These are phyloP conservation scores for Moesziomyces sp. DNA, from an alignment of 1,284 basidiomycete species.

Conservation along the genomic window DNA sequence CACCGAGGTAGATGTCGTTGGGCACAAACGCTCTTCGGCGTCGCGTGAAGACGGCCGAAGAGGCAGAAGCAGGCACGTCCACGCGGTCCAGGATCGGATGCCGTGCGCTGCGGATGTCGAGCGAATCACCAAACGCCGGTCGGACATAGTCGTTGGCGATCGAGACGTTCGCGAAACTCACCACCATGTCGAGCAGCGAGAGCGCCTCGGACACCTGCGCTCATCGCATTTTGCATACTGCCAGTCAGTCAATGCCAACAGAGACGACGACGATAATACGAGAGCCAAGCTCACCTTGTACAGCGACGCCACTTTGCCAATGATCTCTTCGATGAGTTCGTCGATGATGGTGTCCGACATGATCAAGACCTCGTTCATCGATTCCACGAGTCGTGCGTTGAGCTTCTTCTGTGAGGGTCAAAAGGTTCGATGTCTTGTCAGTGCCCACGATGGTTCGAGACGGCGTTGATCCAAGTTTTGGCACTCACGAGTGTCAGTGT, in stretches of 20 bases:
- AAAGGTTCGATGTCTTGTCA: not conserved
- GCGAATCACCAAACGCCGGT: constrained; percentile 48
- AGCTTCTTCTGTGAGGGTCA: constrained; percentile 74
- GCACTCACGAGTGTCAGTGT: constrained; percentile 73
- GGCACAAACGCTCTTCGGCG: constrained; percentile 27
- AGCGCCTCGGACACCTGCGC: constrained; percentile 57
- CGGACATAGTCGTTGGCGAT: constrained; percentile 42
- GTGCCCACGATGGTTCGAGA: not conserved
- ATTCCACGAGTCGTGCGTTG: constrained; percentile 84
- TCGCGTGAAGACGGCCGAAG: constrained; percentile 8
- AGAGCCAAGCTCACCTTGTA: constrained; percentile 41
- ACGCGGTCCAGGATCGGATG: constrained; percentile 76
- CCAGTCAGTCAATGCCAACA: no score
- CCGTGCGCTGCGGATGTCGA: constrained; percentile 65
- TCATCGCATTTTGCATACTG: no score
- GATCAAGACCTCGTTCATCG: constrained; percentile 81
- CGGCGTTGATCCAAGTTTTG: not conserved
- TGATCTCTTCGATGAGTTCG: constrained; percentile 38
- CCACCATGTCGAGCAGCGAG: constrained; percentile 53
- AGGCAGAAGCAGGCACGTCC: constrained; percentile 71
- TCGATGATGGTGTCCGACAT: constrained; percentile 74
- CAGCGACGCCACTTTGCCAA: constrained; percentile 34
- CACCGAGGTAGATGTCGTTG: constrained; percentile 46
- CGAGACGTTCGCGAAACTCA: constrained; percentile 41
- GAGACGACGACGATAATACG: no score